Evolutionary conservation across 2,329 filamentous ascomycete genomes (phyloP), one percentile per base, ranked within the genome.

Genomic region (Zasmidium cellare): DNA sequence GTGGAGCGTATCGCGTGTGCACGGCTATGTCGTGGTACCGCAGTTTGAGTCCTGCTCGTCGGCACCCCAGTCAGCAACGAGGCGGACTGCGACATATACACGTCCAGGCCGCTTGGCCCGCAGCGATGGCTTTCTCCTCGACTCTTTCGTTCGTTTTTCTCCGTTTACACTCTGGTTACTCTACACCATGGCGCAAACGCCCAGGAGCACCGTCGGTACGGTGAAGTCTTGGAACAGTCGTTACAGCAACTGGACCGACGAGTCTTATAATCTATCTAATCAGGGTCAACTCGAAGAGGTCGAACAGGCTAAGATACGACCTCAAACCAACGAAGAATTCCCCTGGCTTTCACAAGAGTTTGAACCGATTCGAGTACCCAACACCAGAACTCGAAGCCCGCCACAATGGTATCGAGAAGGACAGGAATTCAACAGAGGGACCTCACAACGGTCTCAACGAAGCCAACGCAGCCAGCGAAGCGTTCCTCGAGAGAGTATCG

Each of bases 221-320:
- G 67, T 69, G 53, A 70, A 69, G 64, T 70, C 68, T 47, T 71
- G 69, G 69, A 70, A 69, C 60, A 69, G 53, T 65, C 65, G 55
- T 63, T 66, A 63, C 51, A 55, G 60, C 45, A 66, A 61, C 55
- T 61, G 57, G 48, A 69, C 69, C 11, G 69, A 69, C 48, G 67
- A 69, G 56, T 63, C 59, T 23, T 65, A 67, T 52, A 56, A 60
- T 22, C 49, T 65, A 46, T 54, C 57, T 45, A 62, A 64, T 46
- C 53, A 58, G 18, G 56, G 59, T 24, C 63, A 63, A 7, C 58
- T 69, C 31, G 69, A 71, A 54, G 68, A 71, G 47, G 63, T 68
- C 41, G 69, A 70, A 57, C 58, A 62, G 50, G 69, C 69, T 19
- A 61, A 66, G 20, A 48, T 71, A 49, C 60, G 66, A 53, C 67